phyloP scores from a whole-genome alignment of 1,284 basidiomycete species.

The Apiotrichum siamense region DNA sequence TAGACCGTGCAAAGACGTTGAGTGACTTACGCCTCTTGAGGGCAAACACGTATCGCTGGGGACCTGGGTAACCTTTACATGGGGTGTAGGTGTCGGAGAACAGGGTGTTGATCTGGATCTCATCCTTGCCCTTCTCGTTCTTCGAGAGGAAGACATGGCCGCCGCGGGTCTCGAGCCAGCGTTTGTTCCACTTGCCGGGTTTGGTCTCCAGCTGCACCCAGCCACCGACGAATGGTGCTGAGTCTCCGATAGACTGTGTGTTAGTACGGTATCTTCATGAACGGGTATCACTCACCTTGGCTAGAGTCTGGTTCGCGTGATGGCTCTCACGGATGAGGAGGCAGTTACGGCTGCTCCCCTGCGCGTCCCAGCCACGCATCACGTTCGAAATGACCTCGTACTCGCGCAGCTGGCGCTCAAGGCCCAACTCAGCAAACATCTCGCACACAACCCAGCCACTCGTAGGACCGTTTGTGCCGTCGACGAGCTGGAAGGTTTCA shows the following conservation, averaged over 20 bases:
- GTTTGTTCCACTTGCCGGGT: conserved; percentile 85
- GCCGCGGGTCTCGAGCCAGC: conserved; percentile 75
- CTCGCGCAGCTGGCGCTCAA: conserved; percentile 72
- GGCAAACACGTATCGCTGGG: conserved; percentile 69
- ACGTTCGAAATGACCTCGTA: conserved; percentile 73
- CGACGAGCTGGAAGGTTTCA: conserved; percentile 22
- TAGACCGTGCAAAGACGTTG: no score
- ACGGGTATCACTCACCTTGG: conserved; percentile 11
- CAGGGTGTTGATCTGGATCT: conserved; percentile 51
- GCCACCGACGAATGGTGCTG: conserved; percentile 62
- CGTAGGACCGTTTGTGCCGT: conserved; percentile 11
- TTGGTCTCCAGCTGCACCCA: conserved; percentile 81
- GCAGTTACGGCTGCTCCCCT: conserved; percentile 65
- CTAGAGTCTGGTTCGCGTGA: conserved; percentile 4
- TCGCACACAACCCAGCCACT: conserved; percentile 42
- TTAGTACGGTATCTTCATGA: not conserved
- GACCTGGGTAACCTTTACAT: conserved; percentile 56
- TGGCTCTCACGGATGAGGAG: conserved; percentile 65
- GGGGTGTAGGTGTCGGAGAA: conserved; percentile 73
- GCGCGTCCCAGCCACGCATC: conserved; percentile 69
- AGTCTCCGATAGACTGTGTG: conserved; percentile 60
- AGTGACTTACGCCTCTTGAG: conserved; percentile 58
- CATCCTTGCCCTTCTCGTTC: conserved; percentile 78
- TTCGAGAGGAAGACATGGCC: conserved; percentile 78
- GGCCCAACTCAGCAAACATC: conserved; percentile 38